phyloP scores from a whole-genome alignment of 257 asterid species.

The Solanum pennellii region DNA sequence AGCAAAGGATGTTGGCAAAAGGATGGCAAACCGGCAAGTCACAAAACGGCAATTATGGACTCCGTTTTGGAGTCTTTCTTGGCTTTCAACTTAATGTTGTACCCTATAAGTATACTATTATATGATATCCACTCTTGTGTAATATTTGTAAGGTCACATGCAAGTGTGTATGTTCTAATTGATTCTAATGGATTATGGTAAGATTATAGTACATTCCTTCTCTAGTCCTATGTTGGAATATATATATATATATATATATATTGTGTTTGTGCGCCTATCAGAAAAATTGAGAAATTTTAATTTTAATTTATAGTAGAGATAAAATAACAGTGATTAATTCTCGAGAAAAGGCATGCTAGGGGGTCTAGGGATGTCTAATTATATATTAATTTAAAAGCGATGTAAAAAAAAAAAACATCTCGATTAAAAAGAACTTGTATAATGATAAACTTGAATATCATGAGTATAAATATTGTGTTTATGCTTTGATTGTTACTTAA shows the following conservation, averaged over 20 bases:
- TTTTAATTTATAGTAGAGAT: too few relatives aligned
- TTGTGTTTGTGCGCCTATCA: neutral
- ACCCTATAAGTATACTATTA: neutral
- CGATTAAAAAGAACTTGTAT: neutral
- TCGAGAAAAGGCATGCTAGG: neutral
- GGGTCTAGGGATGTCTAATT: neutral
- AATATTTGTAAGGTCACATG: neutral
- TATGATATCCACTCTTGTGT: neutral
- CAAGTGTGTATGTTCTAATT: neutral
- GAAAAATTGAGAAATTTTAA: neutral
- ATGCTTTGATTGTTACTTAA: neutral
- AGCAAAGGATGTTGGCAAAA: neutral
- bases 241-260: too few relatives aligned
- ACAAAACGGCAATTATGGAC: constrained; percentile 39
- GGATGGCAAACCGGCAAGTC: constrained; percentile 54
- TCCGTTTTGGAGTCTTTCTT: constrained; percentile 30
- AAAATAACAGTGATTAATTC: too few relatives aligned
- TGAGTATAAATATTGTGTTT: neutral
- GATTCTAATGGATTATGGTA: neutral
- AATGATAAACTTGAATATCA: neutral
- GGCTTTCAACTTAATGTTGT: constrained; percentile 12
- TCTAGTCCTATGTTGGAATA: neutral
- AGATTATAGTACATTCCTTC: neutral
- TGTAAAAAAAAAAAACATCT: neutral
- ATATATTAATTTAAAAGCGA: too few relatives aligned